Base-by-base conservation (phyloP, 441 rosid genomes). In the Arabidopsis lyrata region DNA sequence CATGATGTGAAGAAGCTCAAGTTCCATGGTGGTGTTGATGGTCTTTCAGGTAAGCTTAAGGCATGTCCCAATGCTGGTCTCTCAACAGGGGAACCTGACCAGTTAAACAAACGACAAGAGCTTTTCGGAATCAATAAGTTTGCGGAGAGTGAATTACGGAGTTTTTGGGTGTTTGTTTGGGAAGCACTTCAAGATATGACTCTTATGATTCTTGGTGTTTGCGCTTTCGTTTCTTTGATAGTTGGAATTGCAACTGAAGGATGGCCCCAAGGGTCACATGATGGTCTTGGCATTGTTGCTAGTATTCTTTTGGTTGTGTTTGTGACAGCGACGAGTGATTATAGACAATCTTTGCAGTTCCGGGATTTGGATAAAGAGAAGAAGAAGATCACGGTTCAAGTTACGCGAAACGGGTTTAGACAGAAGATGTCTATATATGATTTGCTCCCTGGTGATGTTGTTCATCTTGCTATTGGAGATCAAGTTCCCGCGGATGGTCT, bases 111-210 rank as follows among this genome's bases (percentile, higher is more conserved):
- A 39, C 82, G 97, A 70, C 87, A 87, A 85, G 88, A 86, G 66
- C 68, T 93, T 1, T 91, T 63, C 42, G 98, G 96, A 18, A 83
- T 90, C 80, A 93, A 93, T 76, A 87, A 80, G 76, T 91, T 91
- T 76, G 88, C 96, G 2, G 95, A 90, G 81, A 77, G 78, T 31
- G 85, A 83, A 77, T 5, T 73, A 27, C 78, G 77, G 56, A 81
- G 92, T 63, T 91, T 91, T 75, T 90, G 87, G 95, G 58, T 87
- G n/a, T 83, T 83, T 62, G 91, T 88, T 41, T 88, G 90, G 90
- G 92, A 88, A 82, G 90, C 92, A 8, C 84, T 88, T 72, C 92
- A 88, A 20, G 90, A 88, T 22, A 86, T 88, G 93, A 86, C 93
- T 6, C 88, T 88, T 2, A 83, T 86, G 90, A 88, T 88, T 54